These are phyloP conservation scores for Myriangium duriaei DNA, from an alignment of 2,329 filamentous ascomycete species.

Conservation along the genomic window DNA sequence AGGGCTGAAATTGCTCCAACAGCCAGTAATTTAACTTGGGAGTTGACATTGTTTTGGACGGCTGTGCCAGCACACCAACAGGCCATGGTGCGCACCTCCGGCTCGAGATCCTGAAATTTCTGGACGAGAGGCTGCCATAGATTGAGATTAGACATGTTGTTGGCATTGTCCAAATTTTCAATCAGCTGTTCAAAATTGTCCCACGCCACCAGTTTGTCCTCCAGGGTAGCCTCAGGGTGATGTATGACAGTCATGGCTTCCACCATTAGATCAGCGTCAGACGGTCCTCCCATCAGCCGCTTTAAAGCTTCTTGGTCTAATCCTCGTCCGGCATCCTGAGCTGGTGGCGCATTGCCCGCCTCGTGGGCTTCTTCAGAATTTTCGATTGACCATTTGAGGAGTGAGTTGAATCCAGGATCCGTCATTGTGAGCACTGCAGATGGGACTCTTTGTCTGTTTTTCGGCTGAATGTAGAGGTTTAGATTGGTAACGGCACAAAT, in stretches of 20 bases:
- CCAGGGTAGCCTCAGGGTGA: slow-evolving; percentile 50
- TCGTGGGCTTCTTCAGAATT: slow-evolving; percentile 40
- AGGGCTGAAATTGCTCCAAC: slow-evolving; percentile 58
- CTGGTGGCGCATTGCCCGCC: slow-evolving; percentile 20
- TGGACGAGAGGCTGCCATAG: slow-evolving; percentile 73
- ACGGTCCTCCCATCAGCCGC: slow-evolving; percentile 68
- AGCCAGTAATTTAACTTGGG: slow-evolving; percentile 52
- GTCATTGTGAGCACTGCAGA: slow-evolving; percentile 33
- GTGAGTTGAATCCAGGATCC: slow-evolving; percentile 57
- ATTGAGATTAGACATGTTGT: slow-evolving; percentile 68
- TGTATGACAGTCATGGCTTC: slow-evolving; percentile 67
- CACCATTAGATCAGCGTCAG: slow-evolving; percentile 85
- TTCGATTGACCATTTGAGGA: slow-evolving; percentile 67
- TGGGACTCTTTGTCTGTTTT: neutral
- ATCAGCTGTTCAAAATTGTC: slow-evolving; percentile 93
- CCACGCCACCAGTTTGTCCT: slow-evolving; percentile 71
- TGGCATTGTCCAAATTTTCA: slow-evolving; percentile 90
- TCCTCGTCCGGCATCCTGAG: slow-evolving; percentile 25
- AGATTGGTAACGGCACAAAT: neutral
- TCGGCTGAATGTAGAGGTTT: no score
- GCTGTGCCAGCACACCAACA: slow-evolving; percentile 93
- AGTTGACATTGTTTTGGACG: slow-evolving; percentile 86
- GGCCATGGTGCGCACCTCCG: slow-evolving; percentile 67
- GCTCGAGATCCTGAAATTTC: slow-evolving; percentile 54
- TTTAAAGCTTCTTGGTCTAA: slow-evolving; percentile 60